Evolutionary conservation across 2,329 filamentous ascomycete species (phyloP), one percentile per base, ranked within the genome.

Genomic region (Botryotinia narcissicola): DNA sequence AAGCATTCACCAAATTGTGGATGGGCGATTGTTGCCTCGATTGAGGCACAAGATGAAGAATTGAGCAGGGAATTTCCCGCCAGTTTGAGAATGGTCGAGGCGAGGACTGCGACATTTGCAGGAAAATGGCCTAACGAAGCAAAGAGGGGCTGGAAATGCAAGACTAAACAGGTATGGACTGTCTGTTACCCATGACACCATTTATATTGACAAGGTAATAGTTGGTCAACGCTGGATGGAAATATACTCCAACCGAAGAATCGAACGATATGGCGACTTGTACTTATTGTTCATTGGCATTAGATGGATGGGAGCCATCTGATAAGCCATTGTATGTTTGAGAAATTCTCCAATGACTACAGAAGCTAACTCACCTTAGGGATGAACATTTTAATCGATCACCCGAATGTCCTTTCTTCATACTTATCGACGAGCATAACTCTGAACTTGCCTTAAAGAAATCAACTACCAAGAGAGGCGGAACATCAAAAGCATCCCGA

Each of bases 171-270:
- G 90, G 93, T 94, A 83, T 73, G 84, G 51, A 35, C 25, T 46
- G 25, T 22, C 54, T 59, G 32, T 57, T 37, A 51, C 71, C 42
- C 63, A 29, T 48, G 69, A 18, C 22, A 12, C 40, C 14, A 51
- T 40, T 48, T 51, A 71, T n/a, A 64, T 77, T 82, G 74, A 82
- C 72, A 57, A n/a, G 40, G 22, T 67, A 71, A 72, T 78, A 96
- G 90, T 91, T 98, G 84, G 93, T 93, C 48, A 93, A 95, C 77
- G 93, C 94, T 42, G 96, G 96, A 18, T 99, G 95, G 95, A 94
- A 92, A 80, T 98, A 95, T 83, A 97, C 94, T 37, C 95, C 96
- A 0, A 93, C 90, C 9, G 84, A 89, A 61, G 94, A 95, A 61
- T 93, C 91, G 20, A 91, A 96, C 76, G 96, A 99, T 82, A 93